Evolutionary conservation across 805 yeast species (phyloP).

Genomic region (Lipomyces anomalus): DNA sequence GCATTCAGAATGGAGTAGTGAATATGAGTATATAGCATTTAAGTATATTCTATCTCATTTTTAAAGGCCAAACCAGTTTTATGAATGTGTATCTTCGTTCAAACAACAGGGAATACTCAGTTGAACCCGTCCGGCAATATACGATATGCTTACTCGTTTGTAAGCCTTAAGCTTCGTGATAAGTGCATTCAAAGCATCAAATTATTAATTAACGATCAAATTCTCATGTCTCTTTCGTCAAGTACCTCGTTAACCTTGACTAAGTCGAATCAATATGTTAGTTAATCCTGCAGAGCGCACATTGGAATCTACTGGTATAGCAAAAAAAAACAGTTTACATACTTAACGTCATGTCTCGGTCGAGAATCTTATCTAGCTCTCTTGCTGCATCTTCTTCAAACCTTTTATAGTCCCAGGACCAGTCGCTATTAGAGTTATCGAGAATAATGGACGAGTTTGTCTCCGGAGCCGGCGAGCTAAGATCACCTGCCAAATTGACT

Average conservation of each 20-base stretch:
- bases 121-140: too few species aligned
- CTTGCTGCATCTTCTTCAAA: constrained; percentile 9
- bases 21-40: not conserved
- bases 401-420: constrained; percentile 7
- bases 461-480: too few species aligned
- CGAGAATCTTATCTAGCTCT: constrained; percentile 2
- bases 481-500: too few species aligned
- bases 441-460: too few species aligned
- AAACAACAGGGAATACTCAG: too few species aligned
- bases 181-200: constrained; percentile 1
- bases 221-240: constrained; percentile 10
- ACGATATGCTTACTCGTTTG: too few species aligned
- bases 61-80: not conserved
- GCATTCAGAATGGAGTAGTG: too few species aligned
- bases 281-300: not conserved
- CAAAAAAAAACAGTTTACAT: too few species aligned
- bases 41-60: not conserved
- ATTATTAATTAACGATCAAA: not conserved
- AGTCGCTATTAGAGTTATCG: too few species aligned
- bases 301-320: too few species aligned
- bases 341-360: not conserved
- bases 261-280: not conserved
- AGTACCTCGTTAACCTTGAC: constrained; percentile 5
- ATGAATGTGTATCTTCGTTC: not conserved
- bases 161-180: not conserved